A percentile compares a stretch with the other conserved stretches of the same genome.
Evolutionary conservation across 2,329 filamentous ascomycete species (phyloP).

Genomic region (Trichoderma sp.): DNA sequence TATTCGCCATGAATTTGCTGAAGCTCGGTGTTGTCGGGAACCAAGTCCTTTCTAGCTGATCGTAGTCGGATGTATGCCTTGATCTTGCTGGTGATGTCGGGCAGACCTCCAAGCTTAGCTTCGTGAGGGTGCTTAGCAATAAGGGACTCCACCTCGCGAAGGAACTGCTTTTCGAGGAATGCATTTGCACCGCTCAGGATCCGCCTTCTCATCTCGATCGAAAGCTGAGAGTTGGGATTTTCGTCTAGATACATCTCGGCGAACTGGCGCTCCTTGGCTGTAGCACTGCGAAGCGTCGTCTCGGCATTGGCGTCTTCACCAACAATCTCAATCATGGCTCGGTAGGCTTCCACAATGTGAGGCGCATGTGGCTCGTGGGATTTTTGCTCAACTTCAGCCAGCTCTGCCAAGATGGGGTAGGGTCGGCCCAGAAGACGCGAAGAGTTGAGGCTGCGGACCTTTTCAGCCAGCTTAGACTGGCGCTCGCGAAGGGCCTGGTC

Average conservation of each 20-base stretch:
- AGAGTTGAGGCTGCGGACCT: slow-evolving; percentile 76
- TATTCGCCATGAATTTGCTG: slow-evolving; percentile 80
- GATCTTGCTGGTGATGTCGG: slow-evolving; percentile 85
- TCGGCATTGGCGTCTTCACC: slow-evolving; percentile 67
- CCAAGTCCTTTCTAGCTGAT: slow-evolving; percentile 77
- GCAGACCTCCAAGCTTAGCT: slow-evolving; percentile 85
- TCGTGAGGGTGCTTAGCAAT: slow-evolving; percentile 84
- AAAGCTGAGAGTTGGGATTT: slow-evolving; percentile 62
- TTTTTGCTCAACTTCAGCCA: slow-evolving; percentile 71
- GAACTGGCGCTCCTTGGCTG: slow-evolving; percentile 74
- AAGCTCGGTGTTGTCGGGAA: slow-evolving; percentile 76
- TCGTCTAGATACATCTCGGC: slow-evolving; percentile 76
- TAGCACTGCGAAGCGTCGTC: slow-evolving; percentile 60
- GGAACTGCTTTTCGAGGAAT: slow-evolving; percentile 81
- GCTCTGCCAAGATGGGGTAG: slow-evolving; percentile 74
- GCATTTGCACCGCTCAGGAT: slow-evolving; percentile 78
- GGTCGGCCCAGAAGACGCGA: slow-evolving; percentile 65
- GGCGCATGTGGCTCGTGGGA: slow-evolving; percentile 70
- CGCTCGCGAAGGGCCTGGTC: slow-evolving; percentile 81
- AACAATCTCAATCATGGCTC: slow-evolving; percentile 76
- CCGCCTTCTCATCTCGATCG: slow-evolving; percentile 70
- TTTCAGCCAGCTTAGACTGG: slow-evolving; percentile 77
- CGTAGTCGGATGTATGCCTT: slow-evolving; percentile 88
- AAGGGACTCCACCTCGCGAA: slow-evolving; percentile 71
- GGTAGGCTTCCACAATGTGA: slow-evolving; percentile 80